Percentiles rank a stretch among this genome's conserved stretches.
These are phyloP conservation scores for Balakata baccata DNA, from an alignment of 345 rosid species.

Conservation along the genomic window DNA sequence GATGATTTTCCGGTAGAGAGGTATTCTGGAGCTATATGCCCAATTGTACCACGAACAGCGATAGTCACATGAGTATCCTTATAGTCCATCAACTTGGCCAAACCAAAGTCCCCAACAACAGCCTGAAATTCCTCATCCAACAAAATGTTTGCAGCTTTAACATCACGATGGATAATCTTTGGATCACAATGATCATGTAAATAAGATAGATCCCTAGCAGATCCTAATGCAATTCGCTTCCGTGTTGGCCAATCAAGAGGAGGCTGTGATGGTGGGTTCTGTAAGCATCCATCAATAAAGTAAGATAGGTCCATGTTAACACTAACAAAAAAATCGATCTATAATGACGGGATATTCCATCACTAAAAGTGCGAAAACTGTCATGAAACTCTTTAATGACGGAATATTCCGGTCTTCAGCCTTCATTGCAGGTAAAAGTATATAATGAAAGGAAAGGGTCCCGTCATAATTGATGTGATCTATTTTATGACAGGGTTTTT, in stretches of 20 bases:
- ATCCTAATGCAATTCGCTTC: slow-evolving; percentile 83
- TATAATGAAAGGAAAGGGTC: no score
- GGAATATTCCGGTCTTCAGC: no score
- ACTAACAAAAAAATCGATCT: no score
- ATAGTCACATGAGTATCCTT: slow-evolving; percentile 98
- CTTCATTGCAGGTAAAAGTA: no score
- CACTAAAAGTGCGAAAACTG: no score
- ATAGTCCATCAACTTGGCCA: slow-evolving; percentile 97
- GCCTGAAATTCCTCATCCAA: slow-evolving; percentile 99
- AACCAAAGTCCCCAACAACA: slow-evolving; percentile 94
- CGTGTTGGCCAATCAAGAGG: slow-evolving; percentile 93
- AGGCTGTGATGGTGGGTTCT: slow-evolving; percentile 73
- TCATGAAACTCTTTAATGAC: no score
- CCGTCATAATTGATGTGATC: no score
- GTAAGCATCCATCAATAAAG: slow-evolving; percentile 17
- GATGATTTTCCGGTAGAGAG: slow-evolving; percentile 95
- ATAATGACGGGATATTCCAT: no score
- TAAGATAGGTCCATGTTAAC: no score
- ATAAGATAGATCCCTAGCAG: slow-evolving; percentile 93
- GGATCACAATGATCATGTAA: slow-evolving; percentile 98
- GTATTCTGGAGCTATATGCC: slow-evolving; percentile 96
- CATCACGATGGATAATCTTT: slow-evolving; percentile 95
- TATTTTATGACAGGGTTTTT: no score
- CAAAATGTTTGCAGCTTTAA: slow-evolving; percentile 94
- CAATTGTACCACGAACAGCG: slow-evolving; percentile 94